A percentile compares a stretch with the other conserved stretches of the same genome.
Evolutionary conservation across 441 rosid genomes (phyloP).

Genomic region (Arabidopsis lyrata): DNA sequence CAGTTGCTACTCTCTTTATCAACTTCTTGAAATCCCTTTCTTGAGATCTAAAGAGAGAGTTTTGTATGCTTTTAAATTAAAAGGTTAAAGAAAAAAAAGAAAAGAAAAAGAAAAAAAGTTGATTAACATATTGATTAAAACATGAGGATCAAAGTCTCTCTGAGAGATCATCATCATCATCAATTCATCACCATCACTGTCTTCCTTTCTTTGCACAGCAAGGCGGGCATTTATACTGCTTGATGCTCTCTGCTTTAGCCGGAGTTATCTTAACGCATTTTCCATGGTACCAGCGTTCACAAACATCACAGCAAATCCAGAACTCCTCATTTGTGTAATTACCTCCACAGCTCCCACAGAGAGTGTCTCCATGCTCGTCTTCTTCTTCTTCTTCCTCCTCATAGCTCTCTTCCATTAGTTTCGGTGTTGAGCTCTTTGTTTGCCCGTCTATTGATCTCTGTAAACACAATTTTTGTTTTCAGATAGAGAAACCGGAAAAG

Average conservation of each 20-base stretch:
- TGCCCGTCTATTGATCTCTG: conserved; percentile 74
- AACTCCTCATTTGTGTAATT: conserved; percentile 62
- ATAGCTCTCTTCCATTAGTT: conserved; percentile 54
- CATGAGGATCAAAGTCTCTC: conserved; percentile 36
- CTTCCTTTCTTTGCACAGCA: conserved; percentile 70
- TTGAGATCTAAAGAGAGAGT: conserved; percentile 43
- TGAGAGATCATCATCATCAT: conserved; percentile 25
- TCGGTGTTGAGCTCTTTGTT: conserved; percentile 54
- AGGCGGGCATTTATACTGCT: conserved; percentile 69
- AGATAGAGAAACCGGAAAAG: neutral
- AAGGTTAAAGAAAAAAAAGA: conserved; percentile 20
- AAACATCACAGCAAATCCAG: conserved; percentile 67
- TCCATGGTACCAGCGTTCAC: conserved; percentile 73
- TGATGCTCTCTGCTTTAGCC: conserved; percentile 63
- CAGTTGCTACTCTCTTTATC: conserved; percentile 43
- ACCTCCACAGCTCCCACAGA: conserved; percentile 64
- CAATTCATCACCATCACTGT: conserved; percentile 49
- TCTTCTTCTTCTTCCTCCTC: conserved; percentile 62
- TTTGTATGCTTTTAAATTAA: conserved; percentile 39
- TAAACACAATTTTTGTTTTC: conserved; percentile 4
- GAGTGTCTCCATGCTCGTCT: conserved; percentile 68
- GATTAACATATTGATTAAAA: conserved; percentile 39
- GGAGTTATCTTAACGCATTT: conserved; percentile 72
- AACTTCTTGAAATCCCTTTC: conserved; percentile 41
- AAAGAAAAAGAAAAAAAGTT: neutral